Conservation (phyloP, 441 rosid species). For the Iberis amara region DNA sequence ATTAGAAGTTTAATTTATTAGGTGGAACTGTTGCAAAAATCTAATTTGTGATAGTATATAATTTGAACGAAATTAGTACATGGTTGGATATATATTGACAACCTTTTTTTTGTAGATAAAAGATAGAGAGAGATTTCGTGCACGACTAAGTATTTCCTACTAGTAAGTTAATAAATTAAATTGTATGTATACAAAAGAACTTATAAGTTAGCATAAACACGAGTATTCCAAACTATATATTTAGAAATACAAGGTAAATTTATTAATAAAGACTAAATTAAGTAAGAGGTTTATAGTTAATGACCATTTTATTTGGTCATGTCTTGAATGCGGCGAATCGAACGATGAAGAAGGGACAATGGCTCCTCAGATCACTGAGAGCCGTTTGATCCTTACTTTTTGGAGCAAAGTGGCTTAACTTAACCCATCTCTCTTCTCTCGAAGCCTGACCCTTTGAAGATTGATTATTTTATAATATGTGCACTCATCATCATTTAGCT, state of each 20-base stretch:
- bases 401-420: constrained; percentile 25
- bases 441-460: constrained; percentile 22
- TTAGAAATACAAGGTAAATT: constrained; percentile 1
- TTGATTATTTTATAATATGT: neutral
- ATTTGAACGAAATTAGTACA: no score
- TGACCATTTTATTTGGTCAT: neutral
- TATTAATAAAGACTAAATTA: no score
- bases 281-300: no score
- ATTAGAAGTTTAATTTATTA: no score
- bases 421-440: no score
- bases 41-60: no score
- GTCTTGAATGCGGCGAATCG: constrained; percentile 31
- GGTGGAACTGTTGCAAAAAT: no score
- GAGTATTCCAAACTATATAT: constrained; percentile 21
- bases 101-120: neutral
- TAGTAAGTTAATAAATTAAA: neutral
- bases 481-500: no score
- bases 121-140: constrained; percentile 23
- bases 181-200: constrained; percentile 3
- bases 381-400: constrained; percentile 31
- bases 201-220: constrained; percentile 20
- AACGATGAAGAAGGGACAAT: constrained; percentile 30
- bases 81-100: neutral
- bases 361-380: constrained; percentile 29
- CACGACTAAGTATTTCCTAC: constrained; percentile 21